Evolutionary conservation across 495 filamentous ascomycete species (phyloP).

Genomic region (Daldinia childiae): DNA sequence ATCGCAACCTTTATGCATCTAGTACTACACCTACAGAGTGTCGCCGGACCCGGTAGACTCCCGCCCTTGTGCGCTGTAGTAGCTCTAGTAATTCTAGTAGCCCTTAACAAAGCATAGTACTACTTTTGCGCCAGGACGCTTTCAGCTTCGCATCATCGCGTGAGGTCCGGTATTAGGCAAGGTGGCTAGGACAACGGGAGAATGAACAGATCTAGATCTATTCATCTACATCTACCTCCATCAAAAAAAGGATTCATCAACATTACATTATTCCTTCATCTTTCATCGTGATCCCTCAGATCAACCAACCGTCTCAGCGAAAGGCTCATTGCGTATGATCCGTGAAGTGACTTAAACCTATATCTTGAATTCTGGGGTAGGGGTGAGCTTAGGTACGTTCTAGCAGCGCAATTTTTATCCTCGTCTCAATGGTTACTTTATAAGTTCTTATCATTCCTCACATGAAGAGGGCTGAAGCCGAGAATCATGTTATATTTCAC

Average conservation of each 20-base stretch:
- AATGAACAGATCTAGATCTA: constrained; percentile 23
- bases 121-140: constrained; percentile 23
- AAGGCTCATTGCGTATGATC: constrained; percentile 3
- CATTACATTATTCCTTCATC: constrained; percentile 9
- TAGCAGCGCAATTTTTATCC: background rate
- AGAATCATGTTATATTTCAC: background rate
- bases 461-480: background rate
- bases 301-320: background rate
- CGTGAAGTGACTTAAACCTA: constrained; percentile 17
- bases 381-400: constrained; percentile 24
- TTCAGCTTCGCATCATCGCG: constrained; percentile 28
- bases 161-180: constrained; percentile 12
- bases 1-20: constrained; percentile 31
- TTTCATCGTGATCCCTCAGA: constrained; percentile 11
- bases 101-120: constrained; percentile 36
- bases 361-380: constrained; percentile 12
- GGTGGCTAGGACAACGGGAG: constrained; percentile 19
- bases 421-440: background rate
- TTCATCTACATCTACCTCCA: constrained; percentile 38
- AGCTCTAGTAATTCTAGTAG: constrained; percentile 7
- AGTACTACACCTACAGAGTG: constrained; percentile 23
- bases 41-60: constrained; percentile 38
- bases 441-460: background rate
- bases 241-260: constrained; percentile 16
- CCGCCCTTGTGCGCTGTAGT: constrained; percentile 5